Evolutionary conservation across 768 basidiomycete species (phyloP).

Genomic region (Amanita brunnescens): DNA sequence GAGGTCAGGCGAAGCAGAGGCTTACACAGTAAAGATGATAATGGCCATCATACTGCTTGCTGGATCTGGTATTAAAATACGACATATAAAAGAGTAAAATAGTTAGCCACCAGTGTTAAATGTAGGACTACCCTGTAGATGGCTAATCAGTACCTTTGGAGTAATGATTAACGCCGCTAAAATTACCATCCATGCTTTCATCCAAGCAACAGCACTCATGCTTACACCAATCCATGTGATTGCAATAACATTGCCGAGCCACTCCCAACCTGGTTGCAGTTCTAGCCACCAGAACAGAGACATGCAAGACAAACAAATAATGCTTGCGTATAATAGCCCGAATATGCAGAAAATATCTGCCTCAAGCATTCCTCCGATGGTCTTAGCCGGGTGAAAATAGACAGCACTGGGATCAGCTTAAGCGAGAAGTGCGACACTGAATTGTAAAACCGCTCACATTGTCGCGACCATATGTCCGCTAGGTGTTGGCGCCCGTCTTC

Average conservation of each 20-base stretch:
- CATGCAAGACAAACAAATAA: conserved; percentile 72
- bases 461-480: conserved; percentile 92
- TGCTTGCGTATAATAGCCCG: conserved; percentile 59
- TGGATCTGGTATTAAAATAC: conserved; percentile 18
- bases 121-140: conserved; percentile 53
- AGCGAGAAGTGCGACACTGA: not conserved
- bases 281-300: conserved; percentile 76
- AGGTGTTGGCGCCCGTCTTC: conserved; percentile 50
- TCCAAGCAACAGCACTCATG: conserved; percentile 79
- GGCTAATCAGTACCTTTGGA: not conserved
- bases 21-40: conserved; percentile 76
- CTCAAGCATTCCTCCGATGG: conserved; percentile 87
- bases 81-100: not conserved
- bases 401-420: conserved; percentile 42
- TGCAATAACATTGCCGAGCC: conserved; percentile 65
- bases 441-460: conserved; percentile 44
- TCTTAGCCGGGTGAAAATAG: conserved; percentile 93
- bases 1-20: not conserved
- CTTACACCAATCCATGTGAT: conserved; percentile 79
- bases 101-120: conserved; percentile 69
- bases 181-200: conserved; percentile 78
- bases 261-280: conserved; percentile 56
- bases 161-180: not conserved
- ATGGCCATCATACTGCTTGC: conserved; percentile 83
- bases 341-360: conserved; percentile 75